Conservation (phyloP, 1,284 basidiomycete genomes). For the Trametes polyzona region DNA sequence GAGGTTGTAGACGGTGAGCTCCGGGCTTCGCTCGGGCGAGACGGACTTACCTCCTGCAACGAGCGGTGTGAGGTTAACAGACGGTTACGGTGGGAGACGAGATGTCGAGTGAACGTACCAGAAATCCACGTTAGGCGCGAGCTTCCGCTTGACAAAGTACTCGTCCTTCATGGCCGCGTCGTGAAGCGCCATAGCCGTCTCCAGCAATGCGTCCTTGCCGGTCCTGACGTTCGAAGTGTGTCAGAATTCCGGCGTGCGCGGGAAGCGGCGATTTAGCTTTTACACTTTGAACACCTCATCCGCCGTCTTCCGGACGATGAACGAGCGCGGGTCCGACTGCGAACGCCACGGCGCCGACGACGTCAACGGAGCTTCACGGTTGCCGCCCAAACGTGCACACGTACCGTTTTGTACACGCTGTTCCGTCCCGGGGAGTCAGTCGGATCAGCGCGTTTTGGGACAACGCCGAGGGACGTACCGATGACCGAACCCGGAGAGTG, state of each 20-base stretch:
- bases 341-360: no score
- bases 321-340: conserved; percentile 85
- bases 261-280: conserved; percentile 22
- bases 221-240: conserved; percentile 51
- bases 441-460: not conserved
- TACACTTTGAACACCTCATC: conserved; percentile 88
- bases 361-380: not conserved
- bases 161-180: conserved; percentile 88
- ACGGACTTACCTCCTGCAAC: conserved; percentile 49
- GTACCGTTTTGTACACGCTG: conserved; percentile 80
- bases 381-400: conserved; percentile 29
- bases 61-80: conserved; percentile 12
- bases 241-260: not conserved
- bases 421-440: not conserved
- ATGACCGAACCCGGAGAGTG: conserved; percentile 86
- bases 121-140: conserved; percentile 85
- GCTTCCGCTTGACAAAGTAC: conserved; percentile 76
- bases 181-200: conserved; percentile 87
- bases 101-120: conserved; percentile 52
- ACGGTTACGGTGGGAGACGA: conserved; percentile 18
- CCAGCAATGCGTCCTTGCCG: conserved; percentile 79
- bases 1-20: conserved; percentile 14
- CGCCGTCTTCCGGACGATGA: conserved; percentile 85
- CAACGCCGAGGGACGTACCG: conserved; percentile 49
- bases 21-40: not conserved